These are phyloP conservation scores for Calonectria naviculata DNA, from an alignment of 2,329 filamentous ascomycete genomes.

Conservation along the genomic window DNA sequence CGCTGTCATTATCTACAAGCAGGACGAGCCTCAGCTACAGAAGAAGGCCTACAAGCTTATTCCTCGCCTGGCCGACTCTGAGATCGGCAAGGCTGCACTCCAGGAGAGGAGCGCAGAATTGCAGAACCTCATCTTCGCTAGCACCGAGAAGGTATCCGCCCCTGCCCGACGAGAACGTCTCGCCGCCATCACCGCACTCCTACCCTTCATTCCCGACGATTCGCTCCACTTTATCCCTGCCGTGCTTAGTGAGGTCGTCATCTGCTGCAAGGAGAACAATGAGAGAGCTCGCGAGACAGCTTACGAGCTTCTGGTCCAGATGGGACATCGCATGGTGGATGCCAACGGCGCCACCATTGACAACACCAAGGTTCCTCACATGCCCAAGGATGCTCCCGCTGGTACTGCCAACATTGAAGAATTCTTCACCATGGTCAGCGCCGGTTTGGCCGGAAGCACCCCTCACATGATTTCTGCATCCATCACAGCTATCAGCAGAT, in stretches of 20 bases:
- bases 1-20: constrained; percentile 81
- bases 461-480: constrained; percentile 98
- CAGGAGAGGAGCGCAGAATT: constrained; percentile 80
- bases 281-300: constrained; percentile 91
- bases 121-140: constrained; percentile 82
- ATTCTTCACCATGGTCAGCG: constrained; percentile 98
- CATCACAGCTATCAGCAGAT: constrained; percentile 94
- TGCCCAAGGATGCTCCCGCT: constrained; percentile 82
- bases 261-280: constrained; percentile 97
- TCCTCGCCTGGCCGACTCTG: constrained; percentile 86
- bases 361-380: constrained; percentile 87
- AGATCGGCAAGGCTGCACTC: constrained; percentile 80
- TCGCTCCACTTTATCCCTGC: constrained; percentile 94
- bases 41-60: constrained; percentile 99
- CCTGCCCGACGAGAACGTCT: constrained; percentile 90
- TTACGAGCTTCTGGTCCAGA: constrained; percentile 89
- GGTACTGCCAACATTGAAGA: constrained; percentile 89
- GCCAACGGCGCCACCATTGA: constrained; percentile 79
- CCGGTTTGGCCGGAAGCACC: constrained; percentile 90
- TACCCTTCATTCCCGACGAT: constrained; percentile 80
- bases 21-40: constrained; percentile 90
- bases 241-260: constrained; percentile 92
- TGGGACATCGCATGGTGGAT: constrained; percentile 81
- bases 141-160: constrained; percentile 85
- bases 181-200: constrained; percentile 81